Percentiles rank a stretch among this genome's conserved stretches.
phyloP scores from a whole-genome alignment of 2,329 filamentous ascomycete genomes.

The Arthroderma sp. region DNA sequence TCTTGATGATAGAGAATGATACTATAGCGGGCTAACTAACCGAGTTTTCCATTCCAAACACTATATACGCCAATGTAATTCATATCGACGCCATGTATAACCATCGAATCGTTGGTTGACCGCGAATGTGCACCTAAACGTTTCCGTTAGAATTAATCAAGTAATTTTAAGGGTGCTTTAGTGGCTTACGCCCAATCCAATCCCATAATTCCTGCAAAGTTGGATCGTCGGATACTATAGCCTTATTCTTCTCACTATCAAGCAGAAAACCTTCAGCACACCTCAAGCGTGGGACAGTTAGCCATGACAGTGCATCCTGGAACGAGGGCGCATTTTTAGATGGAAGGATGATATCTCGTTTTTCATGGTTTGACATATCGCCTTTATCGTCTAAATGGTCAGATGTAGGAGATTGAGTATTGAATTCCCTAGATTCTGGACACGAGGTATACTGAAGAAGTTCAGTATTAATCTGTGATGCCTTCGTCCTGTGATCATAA shows the following conservation, averaged over 20 bases:
- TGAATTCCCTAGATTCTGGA: constrained; percentile 1
- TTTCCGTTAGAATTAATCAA: constrained; percentile 6
- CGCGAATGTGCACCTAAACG: constrained; percentile 27
- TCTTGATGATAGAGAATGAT: background rate
- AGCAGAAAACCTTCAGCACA: constrained; percentile 46
- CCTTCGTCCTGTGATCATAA: constrained; percentile 19
- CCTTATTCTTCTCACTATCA: constrained; percentile 43
- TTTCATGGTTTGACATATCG: constrained; percentile 30
- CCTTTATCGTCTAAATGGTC: constrained; percentile 9
- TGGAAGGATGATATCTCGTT: constrained; percentile 26
- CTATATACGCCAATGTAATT: constrained; percentile 49
- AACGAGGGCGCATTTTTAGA: constrained; percentile 23
- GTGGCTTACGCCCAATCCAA: constrained; percentile 40
- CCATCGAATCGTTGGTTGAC: constrained; percentile 41
- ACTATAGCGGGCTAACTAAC: constrained; percentile 20
- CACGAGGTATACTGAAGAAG: constrained; percentile 18
- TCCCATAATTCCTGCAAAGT: constrained; percentile 49
- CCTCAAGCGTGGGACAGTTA: constrained; percentile 34
- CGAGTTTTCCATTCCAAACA: constrained; percentile 47
- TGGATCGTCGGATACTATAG: constrained; percentile 44
- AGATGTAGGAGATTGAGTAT: background rate
- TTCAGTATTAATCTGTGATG: constrained; percentile 22
- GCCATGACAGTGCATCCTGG: constrained; percentile 30
- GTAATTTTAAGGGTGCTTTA: background rate
- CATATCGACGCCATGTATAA: constrained; percentile 45